Evolutionary conservation across 2,329 filamentous ascomycete genomes (phyloP).

Genomic region (Colletotrichum noveboracense): DNA sequence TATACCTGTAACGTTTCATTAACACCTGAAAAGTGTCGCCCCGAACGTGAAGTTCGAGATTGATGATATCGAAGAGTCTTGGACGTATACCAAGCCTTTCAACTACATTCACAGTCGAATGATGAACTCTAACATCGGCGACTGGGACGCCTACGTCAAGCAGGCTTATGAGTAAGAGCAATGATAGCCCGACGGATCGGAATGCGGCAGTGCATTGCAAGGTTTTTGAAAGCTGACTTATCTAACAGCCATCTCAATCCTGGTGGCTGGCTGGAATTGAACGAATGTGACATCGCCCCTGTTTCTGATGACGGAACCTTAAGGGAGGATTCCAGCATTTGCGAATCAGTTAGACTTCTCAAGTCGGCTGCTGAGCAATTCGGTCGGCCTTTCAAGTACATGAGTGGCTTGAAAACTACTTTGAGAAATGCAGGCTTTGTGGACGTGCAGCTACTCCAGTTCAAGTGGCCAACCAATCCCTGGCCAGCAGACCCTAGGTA

Average conservation of each 20-base stretch:
- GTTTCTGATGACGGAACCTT: background rate
- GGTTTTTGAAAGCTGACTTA: too few species aligned
- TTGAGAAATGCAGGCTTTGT: conserved; percentile 58
- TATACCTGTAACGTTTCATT: too few species aligned
- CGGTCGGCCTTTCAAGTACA: background rate
- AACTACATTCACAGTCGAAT: conserved; percentile 33
- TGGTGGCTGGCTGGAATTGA: background rate
- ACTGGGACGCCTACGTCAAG: conserved; percentile 38
- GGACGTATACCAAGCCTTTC: conserved; percentile 34
- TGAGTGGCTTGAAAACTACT: conserved; percentile 30
- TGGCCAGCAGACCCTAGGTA: conserved; percentile 57
- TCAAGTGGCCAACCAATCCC: conserved; percentile 53
- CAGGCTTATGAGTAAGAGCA: conserved; percentile 25
- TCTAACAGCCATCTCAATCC: conserved; percentile 15
- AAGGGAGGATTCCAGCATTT: background rate
- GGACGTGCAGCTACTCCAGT: conserved; percentile 53
- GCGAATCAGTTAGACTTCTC: background rate
- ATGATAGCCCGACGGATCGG: too few species aligned
- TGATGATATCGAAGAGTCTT: conserved; percentile 38
- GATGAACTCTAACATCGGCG: conserved; percentile 21
- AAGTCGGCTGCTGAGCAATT: background rate
- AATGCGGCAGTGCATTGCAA: too few species aligned
- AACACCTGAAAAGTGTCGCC: too few species aligned
- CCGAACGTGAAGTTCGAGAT: conserved; percentile 41
- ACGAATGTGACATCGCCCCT: background rate